Evolutionary conservation across 1,284 basidiomycete genomes (phyloP), one percentile per base, ranked within the genome.

Genomic region (Caloboletus firmus): DNA sequence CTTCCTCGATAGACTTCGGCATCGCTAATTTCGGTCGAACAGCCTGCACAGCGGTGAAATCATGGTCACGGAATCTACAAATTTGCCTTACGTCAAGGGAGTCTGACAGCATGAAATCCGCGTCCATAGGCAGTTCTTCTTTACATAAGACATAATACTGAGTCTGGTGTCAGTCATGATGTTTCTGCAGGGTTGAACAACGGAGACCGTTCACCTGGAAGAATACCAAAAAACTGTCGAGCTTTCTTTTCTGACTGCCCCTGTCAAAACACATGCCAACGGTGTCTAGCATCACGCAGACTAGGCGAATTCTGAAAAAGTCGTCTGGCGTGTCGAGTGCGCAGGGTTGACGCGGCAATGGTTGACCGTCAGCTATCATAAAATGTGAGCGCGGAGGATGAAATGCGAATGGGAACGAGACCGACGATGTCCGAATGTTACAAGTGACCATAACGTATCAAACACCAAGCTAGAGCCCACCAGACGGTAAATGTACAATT

Each of bases 231-330:
- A 96, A 97, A 61, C 89, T 91, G 71, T 98, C 95, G 12, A 99
- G 76, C 68, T 95, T 97, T 74, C 89, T 90, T 72, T 87, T 90
- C 65, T 94, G 87, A 7, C 89, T 86, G 4, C 95, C 95, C 42
- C 89, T 85, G 70, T 97, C 95, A 71, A 99, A 98, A 74, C 95
- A 98, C 79, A 93, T 91, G n/a, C 95, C 97, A 69, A 95, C 97
- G 0, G 95, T 94, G 68, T 98, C 95, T 22, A 99, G 79, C 42
- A 99, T 76, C 8, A 91, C 89, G 66, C 97, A 99, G 43, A 96
- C 84, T 52, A 99, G 79, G 11, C 97, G 82, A 49, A 99, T 74
- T 24, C 97, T 87, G 82, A 99, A 99, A 72, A 92, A 98, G 70
- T 99, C 97, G 69, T 97, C 91, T 0, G 91, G 91, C 74, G 92